Evolutionary conservation across 2,329 filamentous ascomycete genomes (phyloP).

Genomic region (Capronia epimyces): DNA sequence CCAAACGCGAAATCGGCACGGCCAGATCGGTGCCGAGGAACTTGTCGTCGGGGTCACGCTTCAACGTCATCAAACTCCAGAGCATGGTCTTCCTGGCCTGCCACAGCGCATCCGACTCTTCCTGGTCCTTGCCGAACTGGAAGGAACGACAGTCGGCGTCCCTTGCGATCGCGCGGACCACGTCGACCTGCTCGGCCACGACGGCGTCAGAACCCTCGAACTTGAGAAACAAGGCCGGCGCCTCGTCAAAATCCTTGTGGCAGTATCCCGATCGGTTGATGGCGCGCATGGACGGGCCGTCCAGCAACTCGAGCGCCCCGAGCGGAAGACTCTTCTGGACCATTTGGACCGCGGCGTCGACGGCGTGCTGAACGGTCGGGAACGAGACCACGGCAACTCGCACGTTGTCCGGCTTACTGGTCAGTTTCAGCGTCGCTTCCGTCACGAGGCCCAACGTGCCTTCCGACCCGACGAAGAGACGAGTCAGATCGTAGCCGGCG

Average conservation of each 20-base stretch:
- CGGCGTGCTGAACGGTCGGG: slow-evolving; percentile 68
- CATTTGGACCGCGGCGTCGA: slow-evolving; percentile 64
- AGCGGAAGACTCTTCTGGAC: slow-evolving; percentile 68
- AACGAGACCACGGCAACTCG: slow-evolving; percentile 76
- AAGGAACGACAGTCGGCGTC: slow-evolving; percentile 60
- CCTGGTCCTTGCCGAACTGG: slow-evolving; percentile 65
- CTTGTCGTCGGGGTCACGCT: slow-evolving; percentile 51
- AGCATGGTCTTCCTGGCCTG: slow-evolving; percentile 75
- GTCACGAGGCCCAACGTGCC: slow-evolving; percentile 76
- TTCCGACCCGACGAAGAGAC: slow-evolving; percentile 73
- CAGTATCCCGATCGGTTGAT: slow-evolving; percentile 64
- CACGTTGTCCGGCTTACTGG: slow-evolving; percentile 67
- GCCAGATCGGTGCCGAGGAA: slow-evolving; percentile 86
- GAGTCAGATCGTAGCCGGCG: slow-evolving; percentile 76
- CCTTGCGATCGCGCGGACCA: slow-evolving; percentile 60
- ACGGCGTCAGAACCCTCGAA: slow-evolving; percentile 57
- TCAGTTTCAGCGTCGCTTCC: slow-evolving; percentile 73
- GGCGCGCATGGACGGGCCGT: slow-evolving; percentile 78
- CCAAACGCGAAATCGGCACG: slow-evolving; percentile 64
- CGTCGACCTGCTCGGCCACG: slow-evolving; percentile 71
- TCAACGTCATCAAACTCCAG: slow-evolving; percentile 68
- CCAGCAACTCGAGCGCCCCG: slow-evolving; percentile 78
- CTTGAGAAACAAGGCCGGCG: slow-evolving; percentile 78
- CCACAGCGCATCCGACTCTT: slow-evolving; percentile 74
- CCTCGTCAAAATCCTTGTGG: slow-evolving; percentile 63